Percentiles rank a stretch among this genome's conserved stretches.
phyloP scores from a whole-genome alignment of 805 yeast species.

The Wickerhamiella sergipiensis region DNA sequence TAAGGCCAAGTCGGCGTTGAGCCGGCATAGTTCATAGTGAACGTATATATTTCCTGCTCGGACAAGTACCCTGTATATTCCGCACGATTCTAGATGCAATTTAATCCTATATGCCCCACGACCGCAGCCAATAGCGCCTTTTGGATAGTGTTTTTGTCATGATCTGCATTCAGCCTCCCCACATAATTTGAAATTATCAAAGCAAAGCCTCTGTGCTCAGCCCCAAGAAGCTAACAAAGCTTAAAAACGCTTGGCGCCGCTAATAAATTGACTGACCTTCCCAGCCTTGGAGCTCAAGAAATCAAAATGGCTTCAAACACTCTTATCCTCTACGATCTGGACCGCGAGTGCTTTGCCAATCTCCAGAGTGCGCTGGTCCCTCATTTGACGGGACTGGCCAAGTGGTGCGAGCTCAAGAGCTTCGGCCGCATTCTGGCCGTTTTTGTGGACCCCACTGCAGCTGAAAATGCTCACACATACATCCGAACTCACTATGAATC shows the following conservation, averaged over 20 bases:
- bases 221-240: not conserved
- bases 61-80: not conserved
- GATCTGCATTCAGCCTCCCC: not conserved
- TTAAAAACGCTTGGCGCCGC: not conserved
- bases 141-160: not conserved
- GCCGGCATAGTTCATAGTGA: no score
- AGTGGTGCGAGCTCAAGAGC: slow-evolving; percentile 12
- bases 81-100: no score
- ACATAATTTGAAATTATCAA: not conserved
- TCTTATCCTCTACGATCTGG: slow-evolving; percentile 10
- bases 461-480: slow-evolving; percentile 6
- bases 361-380: slow-evolving; percentile 1
- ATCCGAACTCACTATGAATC: not conserved
- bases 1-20: not conserved
- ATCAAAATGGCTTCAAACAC: slow-evolving; percentile 5
- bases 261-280: not conserved
- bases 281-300: not conserved
- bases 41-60: not conserved
- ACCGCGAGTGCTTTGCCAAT: slow-evolving; percentile 2
- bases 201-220: not conserved
- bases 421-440: slow-evolving; percentile 16
- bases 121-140: no score
- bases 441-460: slow-evolving; percentile 7
- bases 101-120: no score
- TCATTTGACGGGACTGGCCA: not conserved